Percentiles rank a stretch among this genome's conserved stretches.
Conservation (phyloP, 176 grass and related monocot species). For the Triticum timopheevii region DNA sequence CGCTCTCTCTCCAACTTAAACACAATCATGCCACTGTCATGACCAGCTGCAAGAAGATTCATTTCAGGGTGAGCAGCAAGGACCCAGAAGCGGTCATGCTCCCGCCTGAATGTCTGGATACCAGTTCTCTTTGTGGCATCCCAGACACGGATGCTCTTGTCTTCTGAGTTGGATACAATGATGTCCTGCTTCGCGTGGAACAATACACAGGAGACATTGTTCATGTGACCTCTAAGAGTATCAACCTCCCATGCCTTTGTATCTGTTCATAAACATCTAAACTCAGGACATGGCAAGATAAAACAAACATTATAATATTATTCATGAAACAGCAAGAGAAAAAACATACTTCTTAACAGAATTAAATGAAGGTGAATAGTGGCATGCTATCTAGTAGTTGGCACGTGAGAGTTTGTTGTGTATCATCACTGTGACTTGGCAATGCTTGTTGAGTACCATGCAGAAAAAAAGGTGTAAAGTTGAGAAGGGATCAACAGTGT, state of each 20-base stretch:
- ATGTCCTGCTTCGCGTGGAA: conserved; percentile 96
- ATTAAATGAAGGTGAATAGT: not conserved
- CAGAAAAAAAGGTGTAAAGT: not conserved
- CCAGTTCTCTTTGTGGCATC: conserved; percentile 92
- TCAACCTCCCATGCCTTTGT: conserved; percentile 96
- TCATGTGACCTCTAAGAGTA: conserved; percentile 95
- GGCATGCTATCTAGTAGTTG: not conserved
- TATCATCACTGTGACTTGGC: not conserved
- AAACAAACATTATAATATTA: not conserved
- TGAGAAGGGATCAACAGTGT: not conserved
- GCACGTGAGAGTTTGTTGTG: not conserved
- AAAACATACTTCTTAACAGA: not conserved
- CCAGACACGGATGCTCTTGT: conserved; percentile 95
- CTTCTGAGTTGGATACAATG: conserved; percentile 96
- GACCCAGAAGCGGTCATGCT: conserved; percentile 99
- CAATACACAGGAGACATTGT: conserved; percentile 91
- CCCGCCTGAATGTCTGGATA: conserved; percentile 80
- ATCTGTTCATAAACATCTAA: conserved; percentile 50
- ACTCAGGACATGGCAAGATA: conserved; percentile 1
- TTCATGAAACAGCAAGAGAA: not conserved
- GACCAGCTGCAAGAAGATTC: conserved; percentile 94
- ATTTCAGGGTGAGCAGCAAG: conserved; percentile 90
- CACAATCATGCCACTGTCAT: conserved; percentile 95
- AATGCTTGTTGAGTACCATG: not conserved
- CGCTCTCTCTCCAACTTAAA: conserved; percentile 93